Evolutionary conservation across 2,329 filamentous ascomycete species (phyloP).

Genomic region (Pseudogymnoascus sp.): DNA sequence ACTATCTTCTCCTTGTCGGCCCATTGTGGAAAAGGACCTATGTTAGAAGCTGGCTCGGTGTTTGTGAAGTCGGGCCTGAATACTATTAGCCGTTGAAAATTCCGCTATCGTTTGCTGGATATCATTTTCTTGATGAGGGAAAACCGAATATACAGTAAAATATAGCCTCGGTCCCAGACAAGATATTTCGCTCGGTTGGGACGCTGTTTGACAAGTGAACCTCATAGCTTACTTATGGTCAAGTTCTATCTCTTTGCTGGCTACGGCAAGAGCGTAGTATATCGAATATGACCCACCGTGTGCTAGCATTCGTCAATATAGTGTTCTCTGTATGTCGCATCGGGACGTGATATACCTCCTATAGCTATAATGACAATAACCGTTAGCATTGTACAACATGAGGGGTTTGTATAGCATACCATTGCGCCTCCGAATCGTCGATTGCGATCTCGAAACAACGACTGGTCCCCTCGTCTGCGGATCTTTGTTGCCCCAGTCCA

Average conservation of each 20-base stretch:
- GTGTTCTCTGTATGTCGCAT: constrained; percentile 12
- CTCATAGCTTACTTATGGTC: constrained; percentile 57
- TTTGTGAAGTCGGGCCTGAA: constrained; percentile 66
- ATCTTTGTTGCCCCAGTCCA: constrained; percentile 81
- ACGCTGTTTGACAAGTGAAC: neutral
- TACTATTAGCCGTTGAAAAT: neutral
- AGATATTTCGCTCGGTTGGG: neutral
- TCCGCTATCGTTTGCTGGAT: neutral
- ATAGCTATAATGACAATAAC: constrained; percentile 39
- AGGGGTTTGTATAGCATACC: constrained; percentile 44
- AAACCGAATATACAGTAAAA: constrained; percentile 12
- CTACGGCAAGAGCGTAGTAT: constrained; percentile 88
- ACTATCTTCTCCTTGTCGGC: constrained; percentile 88
- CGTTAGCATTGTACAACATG: constrained; percentile 24
- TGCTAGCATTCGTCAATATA: constrained; percentile 52
- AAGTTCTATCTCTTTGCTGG: constrained; percentile 77
- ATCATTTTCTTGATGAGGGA: neutral
- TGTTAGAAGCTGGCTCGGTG: constrained; percentile 83
- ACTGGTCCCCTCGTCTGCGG: constrained; percentile 74
- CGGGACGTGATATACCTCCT: constrained; percentile 43
- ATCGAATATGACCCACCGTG: constrained; percentile 92
- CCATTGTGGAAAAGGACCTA: constrained; percentile 89
- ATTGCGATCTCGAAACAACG: constrained; percentile 70
- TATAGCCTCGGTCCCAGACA: neutral
- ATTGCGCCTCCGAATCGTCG: constrained; percentile 74